Evolutionary conservation across 1,284 basidiomycete genomes (phyloP), one percentile per base, ranked within the genome.

Genomic region (Marasmius sp.): DNA sequence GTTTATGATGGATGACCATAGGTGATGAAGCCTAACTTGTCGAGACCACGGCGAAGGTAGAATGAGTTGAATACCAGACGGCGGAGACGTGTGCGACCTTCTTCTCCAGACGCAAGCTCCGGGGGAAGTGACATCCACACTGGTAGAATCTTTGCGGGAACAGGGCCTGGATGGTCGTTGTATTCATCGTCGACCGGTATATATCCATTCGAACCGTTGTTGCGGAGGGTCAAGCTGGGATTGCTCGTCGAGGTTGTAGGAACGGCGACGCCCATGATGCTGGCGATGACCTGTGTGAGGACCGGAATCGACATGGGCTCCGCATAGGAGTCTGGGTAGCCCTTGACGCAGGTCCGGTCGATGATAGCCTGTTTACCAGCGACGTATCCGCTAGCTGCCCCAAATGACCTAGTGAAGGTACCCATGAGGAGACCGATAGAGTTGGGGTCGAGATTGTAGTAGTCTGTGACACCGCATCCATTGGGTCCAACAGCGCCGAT

Each of bases 371-470:
- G 95, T n/a, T 78, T 86, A 6, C 94, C 97, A 4, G 95, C 85
- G 67, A 99, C 90, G 79, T 99, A 98, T 14, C 97, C 97, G 59
- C 97, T 97, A 0, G 96, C 92, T 1, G 97, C 96, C 62, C 97
- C 97, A 72, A 99, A 99, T 0, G 96, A 98, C 77, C 99, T 99
- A 43, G 97, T 99, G 74, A 99, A 97, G 0, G 97, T 99, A 61
- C 97, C 97, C 97, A 99, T 99, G 65, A 98, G 86, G 66, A 99
- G 86, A 73, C 99, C 97, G 63, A 98, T 84, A 39, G 84, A 82
- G 10, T 82, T 82, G 2, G 96, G 95, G 69, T 94, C 81, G 64
- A 98, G 79, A 61, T 88, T 88, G 75, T 97, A 99, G 80, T 98
- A 99, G 75, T 99, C 96, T 63, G 90, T 89, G 5, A 99, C 93